Percentiles rank a stretch among this genome's conserved stretches.
Conservation (phyloP, 352 stramenopile genomes). For the Phytophthora meadii region DNA sequence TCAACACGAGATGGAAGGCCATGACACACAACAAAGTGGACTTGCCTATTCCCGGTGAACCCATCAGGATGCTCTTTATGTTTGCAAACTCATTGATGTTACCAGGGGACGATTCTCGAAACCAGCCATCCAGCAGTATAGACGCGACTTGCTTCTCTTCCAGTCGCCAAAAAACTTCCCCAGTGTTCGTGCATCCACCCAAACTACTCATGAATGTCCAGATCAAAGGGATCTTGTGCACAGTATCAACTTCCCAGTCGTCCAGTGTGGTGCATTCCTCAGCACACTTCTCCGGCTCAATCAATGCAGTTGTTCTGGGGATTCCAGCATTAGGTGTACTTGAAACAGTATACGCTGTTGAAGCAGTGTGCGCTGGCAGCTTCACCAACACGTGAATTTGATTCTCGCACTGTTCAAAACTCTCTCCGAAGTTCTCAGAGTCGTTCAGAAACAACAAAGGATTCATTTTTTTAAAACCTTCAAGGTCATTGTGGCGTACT, state of each 20-base stretch:
- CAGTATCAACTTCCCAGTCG: constrained; percentile 5
- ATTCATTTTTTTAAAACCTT: too few species aligned
- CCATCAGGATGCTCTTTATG: constrained; percentile 36
- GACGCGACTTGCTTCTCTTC: constrained; percentile 31
- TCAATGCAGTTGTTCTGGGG: neutral
- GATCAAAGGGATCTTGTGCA: constrained; percentile 25
- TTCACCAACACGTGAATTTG: too few species aligned
- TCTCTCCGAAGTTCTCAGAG: too few species aligned
- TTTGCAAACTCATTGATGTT: constrained; percentile 9
- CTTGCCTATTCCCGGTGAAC: constrained; percentile 36
- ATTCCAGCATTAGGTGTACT: too few species aligned
- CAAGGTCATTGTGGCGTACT: too few species aligned
- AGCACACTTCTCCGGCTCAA: constrained; percentile 2
- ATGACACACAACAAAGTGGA: constrained; percentile 41
- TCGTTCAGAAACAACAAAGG: too few species aligned
- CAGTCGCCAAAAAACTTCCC: constrained; percentile 29
- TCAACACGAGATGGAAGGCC: constrained; percentile 38
- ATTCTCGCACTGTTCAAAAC: too few species aligned
- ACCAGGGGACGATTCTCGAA: too few species aligned
- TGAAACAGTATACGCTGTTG: too few species aligned
- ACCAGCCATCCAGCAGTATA: too few species aligned
- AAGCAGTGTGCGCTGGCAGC: too few species aligned
- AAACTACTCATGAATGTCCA: constrained; percentile 25
- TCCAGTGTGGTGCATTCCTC: constrained; percentile 2
- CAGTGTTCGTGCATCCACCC: constrained; percentile 25